A percentile compares a stretch with the other conserved stretches of the same genome.
Conservation (phyloP, 116 monocot species). For the Phalaenopsis hybrid region DNA sequence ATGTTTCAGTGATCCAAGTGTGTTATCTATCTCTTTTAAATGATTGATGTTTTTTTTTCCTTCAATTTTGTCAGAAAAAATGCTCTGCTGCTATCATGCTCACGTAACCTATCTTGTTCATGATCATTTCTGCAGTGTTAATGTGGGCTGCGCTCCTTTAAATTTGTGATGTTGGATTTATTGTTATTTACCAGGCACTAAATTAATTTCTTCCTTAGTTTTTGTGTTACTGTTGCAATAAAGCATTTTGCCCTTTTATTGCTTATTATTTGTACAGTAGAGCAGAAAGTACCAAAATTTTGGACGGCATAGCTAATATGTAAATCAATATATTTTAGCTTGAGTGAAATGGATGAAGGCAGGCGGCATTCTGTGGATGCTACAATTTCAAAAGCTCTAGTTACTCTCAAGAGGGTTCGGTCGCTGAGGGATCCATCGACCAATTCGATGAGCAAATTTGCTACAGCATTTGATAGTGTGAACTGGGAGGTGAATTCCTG, state of each 20-base stretch:
- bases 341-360: slow-evolving; percentile 44
- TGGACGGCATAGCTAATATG: neutral
- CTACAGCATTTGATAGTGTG: slow-evolving; percentile 29
- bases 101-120: neutral
- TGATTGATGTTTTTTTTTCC: neutral
- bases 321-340: neutral
- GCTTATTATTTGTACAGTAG: neutral
- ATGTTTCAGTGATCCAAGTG: neutral
- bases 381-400: slow-evolving; percentile 75
- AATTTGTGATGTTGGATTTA: neutral
- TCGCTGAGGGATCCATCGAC: slow-evolving; percentile 85
- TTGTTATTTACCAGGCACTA: neutral
- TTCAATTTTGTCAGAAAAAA: neutral
- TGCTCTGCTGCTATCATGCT: neutral
- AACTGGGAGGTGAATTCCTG: slow-evolving; percentile 52
- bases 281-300: neutral
- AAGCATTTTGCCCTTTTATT: neutral
- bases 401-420: slow-evolving; percentile 80
- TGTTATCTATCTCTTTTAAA: neutral
- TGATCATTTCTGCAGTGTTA: neutral
- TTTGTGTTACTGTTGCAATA: neutral
- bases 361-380: slow-evolving; percentile 78
- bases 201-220: neutral
- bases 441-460: slow-evolving; percentile 64
- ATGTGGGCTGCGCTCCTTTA: neutral